Evolutionary conservation across 768 basidiomycete species (phyloP).

Genomic region (Tylopilus sp.): DNA sequence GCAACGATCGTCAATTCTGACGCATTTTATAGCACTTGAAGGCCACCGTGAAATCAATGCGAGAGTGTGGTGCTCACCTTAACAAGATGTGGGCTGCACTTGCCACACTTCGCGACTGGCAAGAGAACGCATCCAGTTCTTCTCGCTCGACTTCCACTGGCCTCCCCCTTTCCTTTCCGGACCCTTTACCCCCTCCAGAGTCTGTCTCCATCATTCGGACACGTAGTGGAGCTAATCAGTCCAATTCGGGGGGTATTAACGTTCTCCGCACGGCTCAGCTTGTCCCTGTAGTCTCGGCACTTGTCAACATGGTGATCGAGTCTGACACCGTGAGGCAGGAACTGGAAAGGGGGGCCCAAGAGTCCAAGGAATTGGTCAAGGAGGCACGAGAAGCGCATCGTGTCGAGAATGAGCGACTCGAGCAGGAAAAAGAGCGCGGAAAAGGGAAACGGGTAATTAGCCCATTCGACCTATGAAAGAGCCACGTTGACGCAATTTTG

Average conservation of each 20-base stretch:
- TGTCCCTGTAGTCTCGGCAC: constrained; percentile 57
- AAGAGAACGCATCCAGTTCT: constrained; percentile 17
- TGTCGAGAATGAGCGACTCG: constrained; percentile 30
- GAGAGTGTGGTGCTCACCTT: constrained; percentile 50
- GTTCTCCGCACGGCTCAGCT: constrained; percentile 55
- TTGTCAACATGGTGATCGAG: constrained; percentile 51
- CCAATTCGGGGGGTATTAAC: constrained; percentile 26
- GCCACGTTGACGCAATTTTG: constrained; percentile 1
- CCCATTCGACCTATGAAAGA: background rate
- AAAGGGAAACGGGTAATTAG: constrained; percentile 32
- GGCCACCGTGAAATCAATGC: constrained; percentile 49
- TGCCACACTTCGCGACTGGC: constrained; percentile 41
- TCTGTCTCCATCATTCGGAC: constrained; percentile 41
- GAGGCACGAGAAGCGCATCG: constrained; percentile 48
- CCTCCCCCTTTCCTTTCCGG: constrained; percentile 42
- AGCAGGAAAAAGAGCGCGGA: constrained; percentile 47
- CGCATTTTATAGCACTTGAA: constrained; percentile 16
- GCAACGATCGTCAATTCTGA: background rate
- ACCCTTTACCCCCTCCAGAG: constrained; percentile 56
- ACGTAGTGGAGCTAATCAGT: constrained; percentile 40
- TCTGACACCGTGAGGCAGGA: constrained; percentile 52
- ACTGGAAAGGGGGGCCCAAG: constrained; percentile 55
- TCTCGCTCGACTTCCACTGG: constrained; percentile 12
- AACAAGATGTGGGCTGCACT: constrained; percentile 63
- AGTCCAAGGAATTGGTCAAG: constrained; percentile 51